Evolutionary conservation across 1,139 yeast genomes (phyloP), one percentile per base, ranked within the genome.

Genomic region (Suhomyces bolitotheri): DNA sequence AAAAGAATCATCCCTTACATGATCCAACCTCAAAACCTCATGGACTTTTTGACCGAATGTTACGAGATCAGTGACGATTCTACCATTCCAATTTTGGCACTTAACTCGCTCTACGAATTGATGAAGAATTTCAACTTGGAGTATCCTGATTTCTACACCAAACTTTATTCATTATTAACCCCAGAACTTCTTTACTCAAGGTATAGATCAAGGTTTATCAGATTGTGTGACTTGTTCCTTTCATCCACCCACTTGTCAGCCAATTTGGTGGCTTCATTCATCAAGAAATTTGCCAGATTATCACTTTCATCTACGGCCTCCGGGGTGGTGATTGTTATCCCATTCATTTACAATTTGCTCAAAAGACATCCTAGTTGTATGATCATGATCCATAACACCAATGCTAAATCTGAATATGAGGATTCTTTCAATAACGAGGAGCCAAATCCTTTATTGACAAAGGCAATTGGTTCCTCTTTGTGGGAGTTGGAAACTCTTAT

Each of bases 291-390:
- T 49, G 82, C 96, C 1, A 72, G 95, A 38, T 67, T 90, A 34
- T 71, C 94, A 0, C 56, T 90, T 28, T 71, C 78, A n/a, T 82
- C 95, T 1, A 87, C 95, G 27, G 96, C 97, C 2, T 77, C 96
- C 1, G 97, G 97, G 2, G 80, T 86, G 29, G 95, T 92, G 16
- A 78, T 88, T 7, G 74, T 87, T 19, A 74, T 92, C 20, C 98
- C 98, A n/a, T 87, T 92, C 57, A 74, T 89, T 15, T 92, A 92
- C 63, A 92, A 92, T 59, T 72, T 89, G 46, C 64, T 94, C 48
- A 90, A 88, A 56, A 78, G 87, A 50, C 97, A 92, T 60, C 97
- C 97, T 25, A 78, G 92, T 4, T 89, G 97, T 68, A 90, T 90
- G 96, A 69, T 82, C 16, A 70, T 92, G 76, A 71, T 92, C 29